These are phyloP conservation scores for Cetradonia linearis DNA, from an alignment of 495 filamentous ascomycete genomes.

Conservation along the genomic window DNA sequence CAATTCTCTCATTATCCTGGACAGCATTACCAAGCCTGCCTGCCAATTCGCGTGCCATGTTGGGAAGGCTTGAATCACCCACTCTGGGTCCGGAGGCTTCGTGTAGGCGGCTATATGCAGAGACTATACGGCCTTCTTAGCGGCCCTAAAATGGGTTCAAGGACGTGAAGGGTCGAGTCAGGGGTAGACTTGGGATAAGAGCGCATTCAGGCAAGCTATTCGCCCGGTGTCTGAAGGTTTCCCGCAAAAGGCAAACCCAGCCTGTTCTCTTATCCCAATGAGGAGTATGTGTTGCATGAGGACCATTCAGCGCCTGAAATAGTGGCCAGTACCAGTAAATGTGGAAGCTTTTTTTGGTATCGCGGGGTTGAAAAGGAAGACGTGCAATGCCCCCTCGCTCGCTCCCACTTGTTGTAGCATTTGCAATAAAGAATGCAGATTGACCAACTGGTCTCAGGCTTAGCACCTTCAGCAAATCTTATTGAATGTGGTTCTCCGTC, in stretches of 20 bases:
- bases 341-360: neutral
- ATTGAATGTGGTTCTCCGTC: neutral
- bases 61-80: neutral
- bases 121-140: slow-evolving; percentile 5
- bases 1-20: neutral
- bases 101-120: neutral
- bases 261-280: neutral
- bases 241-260: neutral
- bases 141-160: slow-evolving; percentile 5
- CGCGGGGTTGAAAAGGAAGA: neutral
- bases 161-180: neutral
- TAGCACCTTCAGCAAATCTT: neutral
- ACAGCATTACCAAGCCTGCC: neutral
- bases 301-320: neutral
- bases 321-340: neutral
- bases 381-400: neutral
- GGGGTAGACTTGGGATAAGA: neutral
- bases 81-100: neutral
- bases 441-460: neutral
- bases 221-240: neutral
- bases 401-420: neutral
- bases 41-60: neutral
- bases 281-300: neutral
- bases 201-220: neutral
- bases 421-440: neutral